Evolutionary conservation across 2,329 filamentous ascomycete species (phyloP), one percentile per base, ranked within the genome.

Genomic region (Pezicula radicicola): DNA sequence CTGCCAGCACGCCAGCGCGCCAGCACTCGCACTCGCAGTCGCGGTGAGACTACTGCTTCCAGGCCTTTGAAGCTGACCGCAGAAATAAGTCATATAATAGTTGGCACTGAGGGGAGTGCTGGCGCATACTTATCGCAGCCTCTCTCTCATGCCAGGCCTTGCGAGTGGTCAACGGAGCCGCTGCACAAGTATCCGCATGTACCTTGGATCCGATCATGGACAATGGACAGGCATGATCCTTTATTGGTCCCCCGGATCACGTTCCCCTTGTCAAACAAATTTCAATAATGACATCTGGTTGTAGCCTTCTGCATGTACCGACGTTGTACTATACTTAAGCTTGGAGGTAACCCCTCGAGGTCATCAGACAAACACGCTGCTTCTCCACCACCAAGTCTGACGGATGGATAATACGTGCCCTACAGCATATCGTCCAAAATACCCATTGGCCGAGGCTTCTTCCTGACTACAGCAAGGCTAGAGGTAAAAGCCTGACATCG

Each of bases 151-250:
- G 46, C 27, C 46, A 52, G 44, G 48, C 39, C n/a, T 45, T 50
- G 47, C 48, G 36, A 83, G 48, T 70, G 69, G 41, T 61, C 64
- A 58, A 70, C 70, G 52, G 42, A 84, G 64, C 63, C 70, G 65
- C 57, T 74, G 12, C 67, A 60, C 84, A 80, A 21, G 74, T 72
- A 51, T 69, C 55, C 52, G 60, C 64, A 64, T 84, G 79, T 41
- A 82, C 56, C 46, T 72, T 66, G 4, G 75, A 75, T 46, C 45
- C 56, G 18, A 21, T 42, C 27, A 21, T 28, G 50, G 54, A 61
- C 60, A 55, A 44, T 27, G 54, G 49, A 53, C 59, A 59, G 56
- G 57, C 59, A 61, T 62, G 51, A 48, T 48, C 36, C 30, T 39
- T 12, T 33, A 55, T 52, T 46, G 50, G 52, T 52, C 45, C 41